Percentiles rank a stretch among this genome's conserved stretches.
These are phyloP conservation scores for Pleurotus sapidus DNA, from an alignment of 768 basidiomycete genomes.

Conservation along the genomic window DNA sequence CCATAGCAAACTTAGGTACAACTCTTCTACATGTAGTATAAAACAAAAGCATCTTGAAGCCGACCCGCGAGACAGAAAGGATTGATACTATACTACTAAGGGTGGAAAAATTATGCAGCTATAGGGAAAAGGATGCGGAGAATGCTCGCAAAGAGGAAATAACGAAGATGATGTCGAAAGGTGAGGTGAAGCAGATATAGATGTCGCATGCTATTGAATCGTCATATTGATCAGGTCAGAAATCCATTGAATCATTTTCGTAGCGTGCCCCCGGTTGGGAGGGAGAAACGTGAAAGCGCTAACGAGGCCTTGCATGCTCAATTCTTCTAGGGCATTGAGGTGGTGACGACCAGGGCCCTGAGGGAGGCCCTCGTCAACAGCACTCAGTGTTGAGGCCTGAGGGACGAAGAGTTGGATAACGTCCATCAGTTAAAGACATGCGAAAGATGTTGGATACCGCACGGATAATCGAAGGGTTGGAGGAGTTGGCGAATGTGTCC, in stretches of 20 bases:
- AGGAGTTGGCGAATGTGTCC: constrained; percentile 66
- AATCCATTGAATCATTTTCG: constrained; percentile 75
- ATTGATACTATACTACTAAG: neutral
- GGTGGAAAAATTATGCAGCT: neutral
- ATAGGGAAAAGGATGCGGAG: neutral
- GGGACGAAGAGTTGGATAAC: constrained; percentile 36
- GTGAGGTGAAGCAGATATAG: neutral
- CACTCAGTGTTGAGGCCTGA: constrained; percentile 67
- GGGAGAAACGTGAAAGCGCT: constrained; percentile 71
- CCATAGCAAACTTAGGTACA: neutral
- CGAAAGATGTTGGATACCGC: constrained; percentile 77
- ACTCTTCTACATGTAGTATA: neutral
- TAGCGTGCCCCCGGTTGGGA: constrained; percentile 47
- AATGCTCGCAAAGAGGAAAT: neutral
- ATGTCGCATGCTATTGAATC: constrained; percentile 30
- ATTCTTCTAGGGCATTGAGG: constrained; percentile 60
- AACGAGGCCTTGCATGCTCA: constrained; percentile 74
- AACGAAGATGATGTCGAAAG: neutral
- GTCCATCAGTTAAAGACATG: constrained; percentile 57
- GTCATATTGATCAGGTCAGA: constrained; percentile 56
- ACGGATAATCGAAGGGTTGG: constrained; percentile 67
- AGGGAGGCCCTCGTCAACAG: constrained; percentile 50
- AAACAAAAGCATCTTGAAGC: neutral
- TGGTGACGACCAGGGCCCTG: constrained; percentile 51
- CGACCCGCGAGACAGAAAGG: neutral